Evolutionary conservation across 2,329 filamentous ascomycete genomes (phyloP).

Genomic region (Stachybotrys echinatus): DNA sequence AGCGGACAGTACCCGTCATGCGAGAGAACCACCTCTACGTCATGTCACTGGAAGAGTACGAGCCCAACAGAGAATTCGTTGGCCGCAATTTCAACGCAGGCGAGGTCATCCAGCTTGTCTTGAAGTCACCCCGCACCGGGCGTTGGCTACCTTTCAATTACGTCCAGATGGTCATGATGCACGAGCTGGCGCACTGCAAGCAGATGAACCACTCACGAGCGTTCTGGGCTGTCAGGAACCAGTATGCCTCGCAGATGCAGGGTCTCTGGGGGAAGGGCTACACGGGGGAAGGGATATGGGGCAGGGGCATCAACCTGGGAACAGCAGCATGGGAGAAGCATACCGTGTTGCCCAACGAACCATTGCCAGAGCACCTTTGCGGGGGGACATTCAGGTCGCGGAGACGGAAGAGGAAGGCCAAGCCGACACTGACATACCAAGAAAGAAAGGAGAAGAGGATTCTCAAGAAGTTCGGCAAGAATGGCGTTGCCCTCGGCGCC

Average conservation of each 20-base stretch:
- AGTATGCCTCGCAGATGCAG: slow-evolving; percentile 67
- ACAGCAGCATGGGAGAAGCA: slow-evolving; percentile 56
- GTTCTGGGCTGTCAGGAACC: slow-evolving; percentile 77
- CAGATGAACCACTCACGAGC: slow-evolving; percentile 84
- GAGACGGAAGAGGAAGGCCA: slow-evolving; percentile 49
- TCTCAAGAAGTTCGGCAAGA: slow-evolving; percentile 69
- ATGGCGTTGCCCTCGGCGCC: slow-evolving; percentile 63
- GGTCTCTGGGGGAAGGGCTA: slow-evolving; percentile 65
- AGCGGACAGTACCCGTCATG: slow-evolving; percentile 60
- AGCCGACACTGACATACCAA: slow-evolving; percentile 56
- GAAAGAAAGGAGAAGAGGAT: slow-evolving; percentile 70
- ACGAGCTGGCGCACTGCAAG: slow-evolving; percentile 82
- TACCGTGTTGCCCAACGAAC: slow-evolving; percentile 45
- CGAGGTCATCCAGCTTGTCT: slow-evolving; percentile 79
- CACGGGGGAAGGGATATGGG: slow-evolving; percentile 80
- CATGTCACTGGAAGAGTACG: slow-evolving; percentile 73
- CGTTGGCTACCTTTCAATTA: slow-evolving; percentile 77
- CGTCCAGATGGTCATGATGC: slow-evolving; percentile 95
- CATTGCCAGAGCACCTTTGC: slow-evolving; percentile 67
- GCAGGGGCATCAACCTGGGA: slow-evolving; percentile 58
- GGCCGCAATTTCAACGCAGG: slow-evolving; percentile 89
- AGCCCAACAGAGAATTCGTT: slow-evolving; percentile 75
- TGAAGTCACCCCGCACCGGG: slow-evolving; percentile 59
- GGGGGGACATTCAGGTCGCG: slow-evolving; percentile 70
- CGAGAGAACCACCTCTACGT: slow-evolving; percentile 58